phyloP scores from a whole-genome alignment of 2,329 filamentous ascomycete genomes.

The Epicoccum sorghinum region DNA sequence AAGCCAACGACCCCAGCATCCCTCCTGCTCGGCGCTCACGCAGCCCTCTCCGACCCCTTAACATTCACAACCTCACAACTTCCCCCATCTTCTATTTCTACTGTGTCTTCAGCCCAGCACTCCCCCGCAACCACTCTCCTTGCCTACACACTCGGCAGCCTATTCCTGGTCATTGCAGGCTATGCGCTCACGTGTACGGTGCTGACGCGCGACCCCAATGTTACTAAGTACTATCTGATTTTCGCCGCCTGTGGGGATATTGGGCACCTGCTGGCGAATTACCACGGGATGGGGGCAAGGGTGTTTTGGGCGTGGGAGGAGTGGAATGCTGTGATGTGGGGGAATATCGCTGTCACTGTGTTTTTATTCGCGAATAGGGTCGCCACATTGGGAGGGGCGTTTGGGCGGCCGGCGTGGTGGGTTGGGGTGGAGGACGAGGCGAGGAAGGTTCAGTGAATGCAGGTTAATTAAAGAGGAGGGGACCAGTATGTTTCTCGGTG shows the following conservation, averaged over 20 bases:
- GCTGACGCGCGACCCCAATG: slow-evolving; percentile 30
- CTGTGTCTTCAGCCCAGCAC: slow-evolving; percentile 10
- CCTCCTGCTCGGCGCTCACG: slow-evolving; percentile 24
- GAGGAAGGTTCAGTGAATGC: not conserved
- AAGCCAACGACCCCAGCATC: slow-evolving; percentile 1
- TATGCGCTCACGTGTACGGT: slow-evolving; percentile 32
- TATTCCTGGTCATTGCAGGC: slow-evolving; percentile 30
- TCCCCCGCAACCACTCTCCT: slow-evolving; percentile 22
- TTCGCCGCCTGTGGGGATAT: slow-evolving; percentile 28
- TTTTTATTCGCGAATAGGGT: slow-evolving; percentile 33
- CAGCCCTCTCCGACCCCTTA: slow-evolving; percentile 19
- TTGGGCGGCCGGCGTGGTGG: slow-evolving; percentile 25
- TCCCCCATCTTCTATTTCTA: slow-evolving; percentile 8
- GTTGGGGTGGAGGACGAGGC: not conserved
- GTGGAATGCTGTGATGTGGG: slow-evolving; percentile 36
- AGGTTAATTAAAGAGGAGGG: not conserved
- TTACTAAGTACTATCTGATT: slow-evolving; percentile 32
- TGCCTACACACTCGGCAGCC: slow-evolving; percentile 30
- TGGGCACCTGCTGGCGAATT: slow-evolving; percentile 34
- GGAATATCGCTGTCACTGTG: slow-evolving; percentile 32
- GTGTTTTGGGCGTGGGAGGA: slow-evolving; percentile 30
- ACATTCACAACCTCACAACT: slow-evolving; percentile 27
- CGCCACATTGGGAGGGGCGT: slow-evolving; percentile 28
- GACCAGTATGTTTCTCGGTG: too few relatives aligned
- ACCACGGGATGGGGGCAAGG: slow-evolving; percentile 27